Base-by-base conservation (phyloP, 2,329 filamentous ascomycete species). In the Colletotrichum tropicale region DNA sequence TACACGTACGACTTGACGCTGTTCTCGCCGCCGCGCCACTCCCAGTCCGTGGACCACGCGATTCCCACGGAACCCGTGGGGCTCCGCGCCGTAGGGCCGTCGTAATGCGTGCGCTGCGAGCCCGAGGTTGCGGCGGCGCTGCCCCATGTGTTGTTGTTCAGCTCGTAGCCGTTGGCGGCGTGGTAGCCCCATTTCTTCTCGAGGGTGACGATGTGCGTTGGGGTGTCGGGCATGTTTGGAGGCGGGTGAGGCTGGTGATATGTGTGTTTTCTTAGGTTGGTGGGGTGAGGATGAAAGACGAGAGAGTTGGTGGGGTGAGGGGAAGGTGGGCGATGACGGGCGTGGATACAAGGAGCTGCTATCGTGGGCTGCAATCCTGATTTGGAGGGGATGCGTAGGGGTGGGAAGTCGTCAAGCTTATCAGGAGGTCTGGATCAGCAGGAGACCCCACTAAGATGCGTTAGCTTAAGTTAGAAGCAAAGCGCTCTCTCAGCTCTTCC, bases 1-100 rank as follows among this genome's bases (percentile, higher is more conserved):
- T 88, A 87, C 58, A 86, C 83, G 76, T 84, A 88, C 70, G 85
- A 87, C 81, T 88, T 88, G 48, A 89, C 87, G 48, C 83, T 80
- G 76, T 80, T 77, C 18, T 78, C 70, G 21, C 80, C 81, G 58
- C 86, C 87, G 8, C 81, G 72, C 87, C 87, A 88, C 21, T 82
- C 82, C 85, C 84, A 88, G 21, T 81, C 81, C 12, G 86, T 84
- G 77, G 83, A 81, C 84, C 85, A 87, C 34, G 83, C 78, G 62
- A 88, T 81, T 5, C 80, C 83, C 9, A n/a, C 61, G 60, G 34
- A 36, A 4, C 74, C 74, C 5, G 56, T 26, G 77, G 68, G 78
- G 72, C 81, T 83, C 9, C 69, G 60, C 65, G 75, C 81, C 52
- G 81, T 77, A n/a, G 81, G 82, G 8, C 77, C 77, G 78, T 86